Evolutionary conservation across 495 filamentous ascomycete genomes (phyloP), one percentile per base, ranked within the genome.

Genomic region (Collariella sp.): DNA sequence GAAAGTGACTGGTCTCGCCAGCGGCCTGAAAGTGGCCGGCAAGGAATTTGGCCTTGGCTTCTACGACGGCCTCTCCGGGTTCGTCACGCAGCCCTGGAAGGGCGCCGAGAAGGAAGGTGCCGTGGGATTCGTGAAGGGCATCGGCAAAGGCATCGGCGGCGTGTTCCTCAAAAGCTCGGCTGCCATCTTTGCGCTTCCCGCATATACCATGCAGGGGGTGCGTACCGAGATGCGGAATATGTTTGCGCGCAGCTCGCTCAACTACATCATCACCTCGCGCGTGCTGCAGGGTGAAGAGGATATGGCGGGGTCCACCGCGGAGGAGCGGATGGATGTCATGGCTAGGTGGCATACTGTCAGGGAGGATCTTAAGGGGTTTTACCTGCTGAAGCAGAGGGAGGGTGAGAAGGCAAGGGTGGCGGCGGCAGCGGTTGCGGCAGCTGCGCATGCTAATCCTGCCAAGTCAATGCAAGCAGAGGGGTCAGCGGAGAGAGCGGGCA

Each of bases 121-220:
- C 6, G 75, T 71, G 12, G 87, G 87, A n/a, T 73, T 89, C 6
- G 31, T 88, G 12, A 91, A 89, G 61, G 87, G 87, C 0, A 70
- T 89, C 36, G 85, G 82, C 1, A 89, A 87, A 62, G 87, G 84
- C 2, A 77, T 89, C 36, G 87, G 84, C 16, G 86, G 87, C 0
- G 54, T 86, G 11, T 63, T 87, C 16, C 60, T 89, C 2, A 91
- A 91, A 59, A 83, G 85, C 1, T 72, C 76, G 34, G 83, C 85
- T 35, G 86, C 71, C 1, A 49, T 87, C 13, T 88, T 80, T 76
- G 78, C 79, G 0, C 62, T 91, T 13, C 83, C 83, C 0, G 86
- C 83, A 5, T 90, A 89, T 57, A 78, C 85, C 4, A 80, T 88
- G 71, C 80, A 83, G 52, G 89, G 89, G 2, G 71, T 91, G 2